Base-by-base conservation (phyloP, 805 yeast genomes). In the Scheffersomyces amazonensis region DNA sequence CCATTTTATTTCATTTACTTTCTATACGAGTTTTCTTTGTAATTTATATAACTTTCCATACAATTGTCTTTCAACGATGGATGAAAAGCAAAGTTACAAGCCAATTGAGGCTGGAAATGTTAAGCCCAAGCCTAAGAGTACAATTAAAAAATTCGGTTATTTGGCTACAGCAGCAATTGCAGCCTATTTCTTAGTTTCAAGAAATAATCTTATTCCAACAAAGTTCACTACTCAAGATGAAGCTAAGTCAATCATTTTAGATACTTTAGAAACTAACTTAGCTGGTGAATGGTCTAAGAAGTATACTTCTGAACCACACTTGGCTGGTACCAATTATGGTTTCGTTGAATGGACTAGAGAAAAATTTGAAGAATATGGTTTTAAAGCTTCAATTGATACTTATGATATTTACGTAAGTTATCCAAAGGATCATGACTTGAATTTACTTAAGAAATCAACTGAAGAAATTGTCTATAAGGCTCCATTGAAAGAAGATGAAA, bases 321-420 rank as follows among this genome's bases (percentile, higher is more conserved):
- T 66, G 44, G 68, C 75, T 8, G 80, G 81, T 6, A 74, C 75
- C 16, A 66, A 64, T 37, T 55, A 59, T 36, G 61, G 56, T 2
- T 50, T 69, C 16, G 72, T 73, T 9, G 68, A 77, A 23, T 79
- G 73, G 61, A 79, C 83, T 7, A 60, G 63, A 17, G 60, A 64
- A 8, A 67, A 76, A 52, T 69, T 81, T 31, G 64, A 64, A 43
- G 69, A 71, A 44, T 69, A 69, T 47, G 85, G 83, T 1, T 70
- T 78, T 38, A 56, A 66, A 16, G 71, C 82, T 0, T 54, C 56
- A 22, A 51, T 74, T 4, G 84, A 80, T 43, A 67, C 71, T 15
- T 83, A 79, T 55, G 79, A 81, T 41, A 66, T 78, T 1, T 78
- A 75, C 64, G 63, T 78, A 21, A 76, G 74, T 41, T 66, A 66